phyloP scores from a whole-genome alignment of 164 flowering plant species.

The Aristolochia californica region DNA sequence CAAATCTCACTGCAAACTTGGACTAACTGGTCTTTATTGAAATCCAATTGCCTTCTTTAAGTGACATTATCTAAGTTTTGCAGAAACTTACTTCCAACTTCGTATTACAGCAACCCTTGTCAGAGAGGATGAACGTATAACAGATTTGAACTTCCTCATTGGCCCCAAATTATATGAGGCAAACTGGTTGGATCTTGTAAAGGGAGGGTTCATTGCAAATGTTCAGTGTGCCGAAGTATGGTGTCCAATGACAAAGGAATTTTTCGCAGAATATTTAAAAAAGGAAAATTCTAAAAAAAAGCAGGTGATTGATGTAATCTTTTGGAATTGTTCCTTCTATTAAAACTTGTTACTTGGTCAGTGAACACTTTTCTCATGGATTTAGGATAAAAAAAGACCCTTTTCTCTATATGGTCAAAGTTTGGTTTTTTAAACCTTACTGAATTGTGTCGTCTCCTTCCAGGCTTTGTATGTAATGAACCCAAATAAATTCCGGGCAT shows the following conservation, averaged over 20 bases:
- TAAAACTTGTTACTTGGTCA: too few relatives aligned
- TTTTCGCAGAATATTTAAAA: slow-evolving; percentile 89
- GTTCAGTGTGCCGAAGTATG: slow-evolving; percentile 99
- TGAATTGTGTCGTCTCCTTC: too few relatives aligned
- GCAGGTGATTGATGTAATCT: slow-evolving; percentile 34
- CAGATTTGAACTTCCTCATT: slow-evolving; percentile 96
- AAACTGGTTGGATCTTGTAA: slow-evolving; percentile 95
- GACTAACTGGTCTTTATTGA: slow-evolving; percentile 67
- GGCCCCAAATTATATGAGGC: slow-evolving; percentile 99
- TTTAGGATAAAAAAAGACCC: too few relatives aligned
- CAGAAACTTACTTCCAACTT: slow-evolving; percentile 1
- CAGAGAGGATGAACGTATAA: slow-evolving; percentile 96
- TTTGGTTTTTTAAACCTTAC: too few relatives aligned
- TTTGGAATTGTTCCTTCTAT: too few relatives aligned
- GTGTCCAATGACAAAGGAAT: slow-evolving; percentile 99
- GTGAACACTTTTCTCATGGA: too few relatives aligned
- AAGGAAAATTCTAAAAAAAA: slow-evolving; percentile 94
- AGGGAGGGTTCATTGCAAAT: slow-evolving; percentile 95
- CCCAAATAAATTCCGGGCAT: slow-evolving; percentile 97
- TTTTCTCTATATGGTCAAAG: too few relatives aligned
- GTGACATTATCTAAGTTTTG: background rate
- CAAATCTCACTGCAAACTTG: slow-evolving; percentile 95
- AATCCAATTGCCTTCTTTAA: background rate
- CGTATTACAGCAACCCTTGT: slow-evolving; percentile 76
- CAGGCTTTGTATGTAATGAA: slow-evolving; percentile 99